Evolutionary conservation across 495 filamentous ascomycete species (phyloP).

Genomic region (Astrothelium macrocarpum): DNA sequence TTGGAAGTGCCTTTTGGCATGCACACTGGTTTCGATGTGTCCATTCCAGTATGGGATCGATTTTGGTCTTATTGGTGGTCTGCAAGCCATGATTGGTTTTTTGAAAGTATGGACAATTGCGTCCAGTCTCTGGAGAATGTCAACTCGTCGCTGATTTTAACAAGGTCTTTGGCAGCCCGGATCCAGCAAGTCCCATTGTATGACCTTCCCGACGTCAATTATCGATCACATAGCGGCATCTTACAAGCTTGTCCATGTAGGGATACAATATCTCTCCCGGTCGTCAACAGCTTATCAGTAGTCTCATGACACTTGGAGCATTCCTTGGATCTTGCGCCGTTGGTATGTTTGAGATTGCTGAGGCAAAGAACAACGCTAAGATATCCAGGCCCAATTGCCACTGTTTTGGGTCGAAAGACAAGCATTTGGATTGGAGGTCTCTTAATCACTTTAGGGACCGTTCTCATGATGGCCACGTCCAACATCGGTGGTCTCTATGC

Average conservation of each 20-base stretch:
- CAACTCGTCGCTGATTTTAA: neutral
- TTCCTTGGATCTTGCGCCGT: constrained; percentile 47
- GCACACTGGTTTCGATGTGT: constrained; percentile 40
- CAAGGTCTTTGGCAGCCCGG: constrained; percentile 22
- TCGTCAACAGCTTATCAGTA: constrained; percentile 47
- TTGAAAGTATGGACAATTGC: constrained; percentile 31
- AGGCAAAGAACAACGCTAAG: constrained; percentile 6
- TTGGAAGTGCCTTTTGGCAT: constrained; percentile 35
- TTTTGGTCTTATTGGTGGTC: constrained; percentile 50
- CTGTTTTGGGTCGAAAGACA: constrained; percentile 38
- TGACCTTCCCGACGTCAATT: neutral
- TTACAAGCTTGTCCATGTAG: neutral
- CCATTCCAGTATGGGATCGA: constrained; percentile 58
- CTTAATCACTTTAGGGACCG: constrained; percentile 40
- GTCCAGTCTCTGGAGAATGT: neutral
- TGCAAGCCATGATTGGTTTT: constrained; percentile 56
- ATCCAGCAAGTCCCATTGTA: constrained; percentile 35
- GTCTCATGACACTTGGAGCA: constrained; percentile 51
- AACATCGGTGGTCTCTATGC: constrained; percentile 45
- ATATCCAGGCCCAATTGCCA: constrained; percentile 33
- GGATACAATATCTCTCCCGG: constrained; percentile 46
- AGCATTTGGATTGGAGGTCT: constrained; percentile 43
- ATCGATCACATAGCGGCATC: neutral
- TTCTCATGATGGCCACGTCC: constrained; percentile 49
- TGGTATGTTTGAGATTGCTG: constrained; percentile 26